Conservation (phyloP, 139 green algal species). For the Bryopsis sp. region DNA sequence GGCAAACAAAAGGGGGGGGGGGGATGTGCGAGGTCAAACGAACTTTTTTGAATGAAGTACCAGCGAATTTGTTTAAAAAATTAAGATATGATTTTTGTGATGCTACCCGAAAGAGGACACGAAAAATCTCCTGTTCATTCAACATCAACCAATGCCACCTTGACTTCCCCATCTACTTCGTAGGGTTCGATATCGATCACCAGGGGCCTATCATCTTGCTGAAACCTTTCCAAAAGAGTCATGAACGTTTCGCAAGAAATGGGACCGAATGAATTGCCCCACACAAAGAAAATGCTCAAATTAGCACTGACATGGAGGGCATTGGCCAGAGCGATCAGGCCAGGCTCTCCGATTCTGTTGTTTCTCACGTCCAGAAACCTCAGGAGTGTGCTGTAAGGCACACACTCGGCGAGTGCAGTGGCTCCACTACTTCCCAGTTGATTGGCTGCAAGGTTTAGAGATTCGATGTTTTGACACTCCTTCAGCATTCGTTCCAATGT, state of each 20-base stretch:
- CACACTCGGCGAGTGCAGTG: constrained; percentile 21
- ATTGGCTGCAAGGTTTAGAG: constrained; percentile 32
- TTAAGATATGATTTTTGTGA: too few relatives aligned
- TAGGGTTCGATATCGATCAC: constrained; percentile 29
- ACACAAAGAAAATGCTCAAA: constrained; percentile 29
- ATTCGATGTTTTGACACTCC: constrained; percentile 14
- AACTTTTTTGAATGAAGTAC: too few relatives aligned
- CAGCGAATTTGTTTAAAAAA: too few relatives aligned
- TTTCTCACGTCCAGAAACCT: constrained; percentile 28
- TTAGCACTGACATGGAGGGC: constrained; percentile 24
- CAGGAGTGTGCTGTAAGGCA: constrained; percentile 27
- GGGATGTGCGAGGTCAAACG: too few relatives aligned
- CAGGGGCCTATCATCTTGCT: constrained; percentile 2
- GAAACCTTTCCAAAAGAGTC: constrained; percentile 20
- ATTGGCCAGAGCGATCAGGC: constrained; percentile 29
- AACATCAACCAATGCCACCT: constrained; percentile 20
- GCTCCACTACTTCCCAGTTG: constrained; percentile 31
- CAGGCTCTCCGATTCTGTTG: constrained; percentile 36
- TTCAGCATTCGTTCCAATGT: constrained; percentile 33
- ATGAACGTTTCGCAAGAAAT: constrained; percentile 20
- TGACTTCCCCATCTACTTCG: constrained; percentile 28
- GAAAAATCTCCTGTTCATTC: too few relatives aligned
- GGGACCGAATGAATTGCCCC: constrained; percentile 35
- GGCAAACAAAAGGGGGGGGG: too few relatives aligned
- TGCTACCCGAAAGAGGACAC: neutral